phyloP scores from a whole-genome alignment of 164 flowering plant genomes.

The Berberis thunbergii region DNA sequence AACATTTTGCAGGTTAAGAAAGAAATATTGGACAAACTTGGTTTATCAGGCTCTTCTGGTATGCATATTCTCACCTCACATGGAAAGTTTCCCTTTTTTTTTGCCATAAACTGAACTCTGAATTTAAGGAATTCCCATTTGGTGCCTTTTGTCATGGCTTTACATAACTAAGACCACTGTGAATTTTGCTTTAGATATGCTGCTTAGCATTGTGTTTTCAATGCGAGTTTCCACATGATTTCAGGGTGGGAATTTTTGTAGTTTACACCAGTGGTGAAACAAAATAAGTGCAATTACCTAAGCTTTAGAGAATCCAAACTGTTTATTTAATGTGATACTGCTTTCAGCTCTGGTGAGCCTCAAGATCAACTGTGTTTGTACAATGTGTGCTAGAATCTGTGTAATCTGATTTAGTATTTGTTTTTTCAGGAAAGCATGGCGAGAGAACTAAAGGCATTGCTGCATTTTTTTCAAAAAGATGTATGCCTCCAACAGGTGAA shows the following conservation, averaged over 20 bases:
- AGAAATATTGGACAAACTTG: conserved; percentile 56
- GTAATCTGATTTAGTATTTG: neutral
- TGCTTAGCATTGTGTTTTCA: no score
- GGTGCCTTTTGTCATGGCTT: neutral
- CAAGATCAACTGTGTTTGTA: neutral
- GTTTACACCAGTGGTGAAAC: no score
- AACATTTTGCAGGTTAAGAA: conserved; percentile 61
- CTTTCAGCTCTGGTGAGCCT: neutral
- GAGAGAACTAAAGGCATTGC: conserved; percentile 43
- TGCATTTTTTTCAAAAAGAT: conserved; percentile 69
- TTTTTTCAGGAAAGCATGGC: conserved; percentile 31
- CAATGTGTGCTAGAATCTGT: neutral
- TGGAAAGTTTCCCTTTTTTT: neutral
- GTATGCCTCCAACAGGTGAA: conserved; percentile 53
- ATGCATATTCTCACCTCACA: neutral
- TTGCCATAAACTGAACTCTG: neutral
- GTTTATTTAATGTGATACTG: neutral
- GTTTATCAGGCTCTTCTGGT: conserved; percentile 66
- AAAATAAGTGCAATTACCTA: no score
- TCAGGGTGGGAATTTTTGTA: no score
- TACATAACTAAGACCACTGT: no score
- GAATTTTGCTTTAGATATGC: no score
- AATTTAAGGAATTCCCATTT: neutral
- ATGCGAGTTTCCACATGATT: no score
- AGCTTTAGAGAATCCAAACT: neutral